phyloP scores from a whole-genome alignment of 495 filamentous ascomycete genomes.

The Glutinoglossum americanum region DNA sequence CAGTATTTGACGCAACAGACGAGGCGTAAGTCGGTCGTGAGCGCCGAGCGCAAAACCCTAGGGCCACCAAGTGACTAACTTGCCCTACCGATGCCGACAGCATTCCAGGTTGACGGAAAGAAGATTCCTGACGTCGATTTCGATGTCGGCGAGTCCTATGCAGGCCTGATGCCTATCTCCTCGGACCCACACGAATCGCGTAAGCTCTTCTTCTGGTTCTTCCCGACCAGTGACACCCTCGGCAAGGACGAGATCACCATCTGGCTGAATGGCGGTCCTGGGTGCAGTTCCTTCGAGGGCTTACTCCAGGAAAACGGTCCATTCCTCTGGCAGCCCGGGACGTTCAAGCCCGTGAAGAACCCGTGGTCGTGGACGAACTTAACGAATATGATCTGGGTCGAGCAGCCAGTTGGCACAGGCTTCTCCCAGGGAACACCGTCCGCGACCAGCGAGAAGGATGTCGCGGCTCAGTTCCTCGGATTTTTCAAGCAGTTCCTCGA shows the following conservation, averaged over 20 bases:
- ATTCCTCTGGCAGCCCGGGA: constrained; percentile 52
- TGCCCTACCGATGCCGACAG: too few relatives aligned
- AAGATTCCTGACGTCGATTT: constrained; percentile 51
- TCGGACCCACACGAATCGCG: constrained; percentile 26
- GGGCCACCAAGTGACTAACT: too few relatives aligned
- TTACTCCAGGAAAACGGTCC: constrained; percentile 60
- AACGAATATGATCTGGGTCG: constrained; percentile 43
- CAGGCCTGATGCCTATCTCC: constrained; percentile 52
- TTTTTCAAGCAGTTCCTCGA: constrained; percentile 52
- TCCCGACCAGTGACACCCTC: constrained; percentile 33
- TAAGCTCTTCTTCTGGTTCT: constrained; percentile 61
- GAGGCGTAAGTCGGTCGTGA: too few relatives aligned
- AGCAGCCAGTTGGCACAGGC: constrained; percentile 61
- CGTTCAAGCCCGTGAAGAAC: constrained; percentile 38
- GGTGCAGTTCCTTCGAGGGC: constrained; percentile 47
- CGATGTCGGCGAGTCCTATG: constrained; percentile 56
- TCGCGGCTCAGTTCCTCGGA: constrained; percentile 43
- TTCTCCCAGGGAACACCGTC: constrained; percentile 39
- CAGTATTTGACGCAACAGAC: too few relatives aligned
- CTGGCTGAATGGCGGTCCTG: constrained; percentile 51
- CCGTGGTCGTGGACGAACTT: constrained; percentile 51
- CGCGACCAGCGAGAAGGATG: constrained; percentile 40
- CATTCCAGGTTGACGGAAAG: constrained; percentile 33
- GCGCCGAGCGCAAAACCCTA: too few relatives aligned
- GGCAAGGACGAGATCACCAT: constrained; percentile 47